Base-by-base conservation (phyloP, 805 yeast species). In the Candida tammaniensis region DNA sequence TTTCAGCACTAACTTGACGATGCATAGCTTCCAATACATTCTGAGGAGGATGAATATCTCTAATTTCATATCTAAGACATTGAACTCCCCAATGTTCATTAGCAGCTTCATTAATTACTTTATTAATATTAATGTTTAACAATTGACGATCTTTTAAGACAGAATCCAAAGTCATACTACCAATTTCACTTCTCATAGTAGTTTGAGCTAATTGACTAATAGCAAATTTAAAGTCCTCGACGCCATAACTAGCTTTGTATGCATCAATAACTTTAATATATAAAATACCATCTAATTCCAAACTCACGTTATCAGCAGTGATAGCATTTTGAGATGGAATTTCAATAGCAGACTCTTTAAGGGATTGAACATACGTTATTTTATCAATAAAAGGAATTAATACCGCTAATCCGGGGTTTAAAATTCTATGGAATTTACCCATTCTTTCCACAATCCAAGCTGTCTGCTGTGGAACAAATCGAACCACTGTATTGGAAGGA, bases 391-490 rank as follows among this genome's bases (percentile, higher is more conserved):
- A 57, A 4, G 95, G 95, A 7, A 83, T 40, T 46, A 86, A 60
- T 18, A 86, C 55, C 1, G 93, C 87, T 23, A 85, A 63, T 10
- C 95, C 95, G 0, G 95, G 95, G 24, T 77, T 72, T 40, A 86
- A 68, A 24, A 65, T 60, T 11, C 71, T 60, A 54, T 79, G 72
- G 65, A 84, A 86, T 54, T 82, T 82, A 20, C 95, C 95, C 95
- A 86, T 86, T 43, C 95, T 68, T 58, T 86, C 95, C 13, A 86
- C 95, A 13, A 86, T 77, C 88, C 93, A 86, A 3, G 95, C 95
- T 14, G 86, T 81, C 58, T 86, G 94, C 55, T 86, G 95, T 2
- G 95, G 95, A 11, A 86, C 95, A 55, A 86, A 86, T 47, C 85
- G 68, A 24, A 84, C 58, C 4, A 83, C 57, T 2, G 93, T 84